A percentile compares a stretch with the other conserved stretches of the same genome.
These are phyloP conservation scores for Aquilaria sinensis DNA, from an alignment of 345 rosid genomes.

Conservation along the genomic window DNA sequence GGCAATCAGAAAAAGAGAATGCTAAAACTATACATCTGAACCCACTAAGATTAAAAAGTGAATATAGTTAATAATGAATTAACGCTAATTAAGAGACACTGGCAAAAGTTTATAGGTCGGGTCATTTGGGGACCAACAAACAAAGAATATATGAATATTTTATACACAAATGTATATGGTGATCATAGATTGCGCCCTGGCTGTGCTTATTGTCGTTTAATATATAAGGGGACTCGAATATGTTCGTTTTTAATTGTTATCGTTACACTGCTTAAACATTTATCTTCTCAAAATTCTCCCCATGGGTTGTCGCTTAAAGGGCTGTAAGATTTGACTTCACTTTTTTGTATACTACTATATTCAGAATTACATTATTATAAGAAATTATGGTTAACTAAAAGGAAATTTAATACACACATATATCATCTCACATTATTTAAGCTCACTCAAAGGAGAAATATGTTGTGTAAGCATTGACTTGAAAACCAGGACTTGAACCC, in stretches of 20 bases:
- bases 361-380: no score
- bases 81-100: no score
- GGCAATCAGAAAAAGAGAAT: no score
- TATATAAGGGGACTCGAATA: constrained; percentile 13
- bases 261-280: constrained; percentile 12
- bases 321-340: constrained; percentile 26
- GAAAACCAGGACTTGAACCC: no score
- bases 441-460: no score
- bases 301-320: constrained; percentile 32
- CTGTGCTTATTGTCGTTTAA: not conserved
- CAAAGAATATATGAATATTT: not conserved
- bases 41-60: no score
- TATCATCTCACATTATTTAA: no score
- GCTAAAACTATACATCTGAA: no score
- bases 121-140: constrained; percentile 19
- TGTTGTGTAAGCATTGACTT: no score
- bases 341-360: constrained; percentile 3
- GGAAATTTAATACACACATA: no score
- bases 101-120: constrained; percentile 3
- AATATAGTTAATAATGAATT: no score
- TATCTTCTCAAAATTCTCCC: constrained; percentile 8
- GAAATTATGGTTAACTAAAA: no score
- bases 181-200: constrained; percentile 1
- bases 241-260: constrained; percentile 17
- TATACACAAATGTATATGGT: not conserved